phyloP scores from a whole-genome alignment of 768 basidiomycete genomes.

The Boletellus sp. region DNA sequence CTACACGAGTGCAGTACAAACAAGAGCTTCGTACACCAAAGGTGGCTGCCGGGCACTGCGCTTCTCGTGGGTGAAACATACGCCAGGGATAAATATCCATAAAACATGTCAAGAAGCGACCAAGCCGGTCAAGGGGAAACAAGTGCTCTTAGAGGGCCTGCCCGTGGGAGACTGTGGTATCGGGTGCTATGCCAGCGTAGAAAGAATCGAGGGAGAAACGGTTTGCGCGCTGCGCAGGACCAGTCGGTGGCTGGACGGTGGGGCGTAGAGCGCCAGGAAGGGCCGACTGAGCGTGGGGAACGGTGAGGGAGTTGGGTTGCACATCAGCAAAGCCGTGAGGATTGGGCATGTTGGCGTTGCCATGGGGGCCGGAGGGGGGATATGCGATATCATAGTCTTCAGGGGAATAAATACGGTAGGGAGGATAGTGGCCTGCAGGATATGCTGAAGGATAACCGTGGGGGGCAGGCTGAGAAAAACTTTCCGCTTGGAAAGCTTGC shows the following conservation, averaged over 20 bases:
- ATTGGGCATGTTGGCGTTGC: slow-evolving; percentile 11
- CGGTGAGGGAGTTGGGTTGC: slow-evolving; percentile 10
- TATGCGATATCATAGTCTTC: slow-evolving; percentile 24
- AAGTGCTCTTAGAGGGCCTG: slow-evolving; percentile 13
- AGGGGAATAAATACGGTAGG: slow-evolving; percentile 24
- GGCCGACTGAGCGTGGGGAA: background rate
- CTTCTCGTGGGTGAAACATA: background rate
- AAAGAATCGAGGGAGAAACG: slow-evolving; percentile 31
- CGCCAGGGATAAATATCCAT: slow-evolving; percentile 19
- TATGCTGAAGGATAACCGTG: slow-evolving; percentile 1
- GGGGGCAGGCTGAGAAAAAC: slow-evolving; percentile 1
- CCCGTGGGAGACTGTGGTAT: slow-evolving; percentile 10
- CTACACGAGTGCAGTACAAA: no score
- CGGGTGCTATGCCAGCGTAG: slow-evolving; percentile 19
- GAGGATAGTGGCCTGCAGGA: slow-evolving; percentile 6
- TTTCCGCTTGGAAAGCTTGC: slow-evolving; percentile 3
- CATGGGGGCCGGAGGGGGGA: slow-evolving; percentile 17
- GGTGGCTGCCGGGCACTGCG: slow-evolving; percentile 1
- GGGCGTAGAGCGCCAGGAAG: slow-evolving; percentile 16
- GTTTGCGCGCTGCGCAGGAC: slow-evolving; percentile 7
- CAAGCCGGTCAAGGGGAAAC: background rate
- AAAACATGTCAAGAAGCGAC: slow-evolving; percentile 8
- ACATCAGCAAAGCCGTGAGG: slow-evolving; percentile 7
- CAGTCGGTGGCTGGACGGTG: slow-evolving; percentile 1
- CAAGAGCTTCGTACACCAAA: no score